Percentiles rank a stretch among this genome's conserved stretches.
Evolutionary conservation across 2,329 filamentous ascomycete species (phyloP).

Genomic region (Epichloe amarillans): DNA sequence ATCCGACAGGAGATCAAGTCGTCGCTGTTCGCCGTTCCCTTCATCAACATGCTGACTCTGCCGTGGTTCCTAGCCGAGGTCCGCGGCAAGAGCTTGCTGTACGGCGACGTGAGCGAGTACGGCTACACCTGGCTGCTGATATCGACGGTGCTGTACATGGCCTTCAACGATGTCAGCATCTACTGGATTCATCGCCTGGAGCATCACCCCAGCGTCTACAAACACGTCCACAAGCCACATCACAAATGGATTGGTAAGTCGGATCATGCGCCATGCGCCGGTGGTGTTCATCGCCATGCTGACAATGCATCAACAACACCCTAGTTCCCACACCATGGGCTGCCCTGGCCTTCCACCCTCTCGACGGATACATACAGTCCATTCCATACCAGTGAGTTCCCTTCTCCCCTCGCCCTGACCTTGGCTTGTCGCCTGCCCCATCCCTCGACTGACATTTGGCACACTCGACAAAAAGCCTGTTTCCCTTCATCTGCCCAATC

Average conservation of each 20-base stretch:
- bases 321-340: constrained; percentile 83
- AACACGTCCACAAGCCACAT: constrained; percentile 85
- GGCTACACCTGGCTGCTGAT: constrained; percentile 25
- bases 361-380: constrained; percentile 82
- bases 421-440: background rate
- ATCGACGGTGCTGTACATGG: constrained; percentile 25
- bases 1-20: constrained; percentile 29
- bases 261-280: background rate
- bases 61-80: constrained; percentile 34
- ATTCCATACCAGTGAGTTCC: constrained; percentile 59
- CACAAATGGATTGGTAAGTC: constrained; percentile 79
- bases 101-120: constrained; percentile 24
- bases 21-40: constrained; percentile 28
- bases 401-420: background rate
- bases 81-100: constrained; percentile 31
- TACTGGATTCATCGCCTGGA: constrained; percentile 85
- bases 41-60: constrained; percentile 30
- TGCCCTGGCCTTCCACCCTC: constrained; percentile 84
- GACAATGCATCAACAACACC: background rate
- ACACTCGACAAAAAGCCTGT: constrained; percentile 33
- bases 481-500: constrained; percentile 83
- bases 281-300: background rate
- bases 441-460: background rate
- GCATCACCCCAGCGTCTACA: constrained; percentile 68
- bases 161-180: constrained; percentile 34